Evolutionary conservation across 306 rosid genomes (phyloP).

Genomic region (Glycine tomentella): DNA sequence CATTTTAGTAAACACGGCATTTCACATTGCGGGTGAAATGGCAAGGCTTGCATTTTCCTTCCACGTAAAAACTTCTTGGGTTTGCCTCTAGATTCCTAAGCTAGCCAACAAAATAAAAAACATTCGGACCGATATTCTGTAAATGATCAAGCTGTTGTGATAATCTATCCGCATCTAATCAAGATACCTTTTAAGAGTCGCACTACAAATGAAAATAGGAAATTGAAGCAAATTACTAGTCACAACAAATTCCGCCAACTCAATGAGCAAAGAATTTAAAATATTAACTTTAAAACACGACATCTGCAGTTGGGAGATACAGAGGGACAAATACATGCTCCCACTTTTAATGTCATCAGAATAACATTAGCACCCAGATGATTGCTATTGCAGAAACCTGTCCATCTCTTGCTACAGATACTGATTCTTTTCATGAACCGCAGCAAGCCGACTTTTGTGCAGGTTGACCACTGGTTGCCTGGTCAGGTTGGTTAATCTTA

Average conservation of each 20-base stretch:
- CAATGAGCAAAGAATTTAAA: slow-evolving; percentile 29
- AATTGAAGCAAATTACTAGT: slow-evolving; percentile 34
- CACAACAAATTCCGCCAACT: slow-evolving; percentile 45
- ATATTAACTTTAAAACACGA: slow-evolving; percentile 47
- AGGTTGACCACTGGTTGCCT: slow-evolving; percentile 57
- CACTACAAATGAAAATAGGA: slow-evolving; percentile 42
- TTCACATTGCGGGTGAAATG: background rate
- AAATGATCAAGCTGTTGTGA: slow-evolving; percentile 1
- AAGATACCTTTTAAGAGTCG: slow-evolving; percentile 19
- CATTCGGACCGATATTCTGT: background rate
- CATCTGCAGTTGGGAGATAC: slow-evolving; percentile 46
- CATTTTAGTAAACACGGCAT: background rate
- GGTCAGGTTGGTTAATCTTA: slow-evolving; percentile 69
- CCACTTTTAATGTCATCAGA: slow-evolving; percentile 46
- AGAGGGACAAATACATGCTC: slow-evolving; percentile 46
- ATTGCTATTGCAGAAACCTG: background rate
- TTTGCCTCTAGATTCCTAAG: slow-evolving; percentile 1
- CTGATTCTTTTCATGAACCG: slow-evolving; percentile 54
- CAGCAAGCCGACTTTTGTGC: slow-evolving; percentile 78
- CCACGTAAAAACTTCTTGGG: background rate
- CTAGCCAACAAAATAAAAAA: background rate
- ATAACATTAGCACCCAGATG: slow-evolving; percentile 43
- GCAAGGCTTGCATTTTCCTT: slow-evolving; percentile 17
- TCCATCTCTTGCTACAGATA: slow-evolving; percentile 35
- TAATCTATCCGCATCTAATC: slow-evolving; percentile 40